Percentiles rank a stretch among this genome's conserved stretches.
These are phyloP conservation scores for Xylaria cubensis DNA, from an alignment of 495 filamentous ascomycete genomes.

Conservation along the genomic window DNA sequence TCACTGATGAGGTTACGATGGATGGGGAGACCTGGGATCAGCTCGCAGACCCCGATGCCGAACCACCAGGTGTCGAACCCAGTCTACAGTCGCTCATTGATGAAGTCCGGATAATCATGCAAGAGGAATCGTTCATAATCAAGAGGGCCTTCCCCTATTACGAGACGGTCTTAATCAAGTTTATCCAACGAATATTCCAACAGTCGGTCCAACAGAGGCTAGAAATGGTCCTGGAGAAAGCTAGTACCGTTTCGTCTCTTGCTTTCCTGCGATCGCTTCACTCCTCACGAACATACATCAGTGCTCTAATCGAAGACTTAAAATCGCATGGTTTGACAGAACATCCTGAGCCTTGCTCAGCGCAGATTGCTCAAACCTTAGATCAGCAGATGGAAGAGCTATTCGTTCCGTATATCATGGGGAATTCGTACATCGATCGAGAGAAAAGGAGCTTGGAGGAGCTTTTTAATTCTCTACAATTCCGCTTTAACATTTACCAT, in stretches of 20 bases:
- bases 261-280: constrained; percentile 92
- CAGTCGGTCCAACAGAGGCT: constrained; percentile 96
- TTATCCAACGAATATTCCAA: constrained; percentile 94
- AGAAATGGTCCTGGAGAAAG: constrained; percentile 96
- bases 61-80: constrained; percentile 87
- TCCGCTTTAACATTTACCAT: constrained; percentile 95
- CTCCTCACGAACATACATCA: constrained; percentile 84
- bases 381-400: constrained; percentile 97
- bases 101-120: constrained; percentile 93
- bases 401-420: constrained; percentile 93
- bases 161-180: constrained; percentile 89
- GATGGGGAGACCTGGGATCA: constrained; percentile 88
- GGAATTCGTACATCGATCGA: constrained; percentile 93
- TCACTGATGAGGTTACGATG: constrained; percentile 84
- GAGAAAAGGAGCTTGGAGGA: constrained; percentile 91
- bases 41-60: constrained; percentile 91
- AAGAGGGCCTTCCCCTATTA: constrained; percentile 94
- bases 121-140: constrained; percentile 95
- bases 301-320: constrained; percentile 84
- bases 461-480: constrained; percentile 87
- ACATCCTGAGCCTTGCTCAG: constrained; percentile 87
- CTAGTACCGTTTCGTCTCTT: constrained; percentile 84
- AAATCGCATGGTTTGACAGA: constrained; percentile 95
- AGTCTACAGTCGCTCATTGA: constrained; percentile 90
- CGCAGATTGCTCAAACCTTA: constrained; percentile 81